phyloP scores from a whole-genome alignment of 495 filamentous ascomycete genomes.

The Trichoderma asperelloides region DNA sequence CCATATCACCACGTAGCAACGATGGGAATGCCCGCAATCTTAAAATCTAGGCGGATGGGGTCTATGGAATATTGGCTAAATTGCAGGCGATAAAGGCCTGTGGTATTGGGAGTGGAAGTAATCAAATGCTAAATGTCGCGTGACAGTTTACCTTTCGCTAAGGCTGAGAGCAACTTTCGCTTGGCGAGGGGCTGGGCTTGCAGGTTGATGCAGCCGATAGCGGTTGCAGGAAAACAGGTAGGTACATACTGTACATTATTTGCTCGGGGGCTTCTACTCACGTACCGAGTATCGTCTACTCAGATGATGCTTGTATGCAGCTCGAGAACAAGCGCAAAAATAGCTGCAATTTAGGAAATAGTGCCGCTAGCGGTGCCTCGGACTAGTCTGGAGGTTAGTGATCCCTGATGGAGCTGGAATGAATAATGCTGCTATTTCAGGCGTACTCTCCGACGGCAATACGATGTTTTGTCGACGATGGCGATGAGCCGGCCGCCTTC shows the following conservation, averaged over 20 bases:
- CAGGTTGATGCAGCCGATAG: not conserved
- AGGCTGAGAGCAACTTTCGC: not conserved
- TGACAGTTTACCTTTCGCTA: not conserved
- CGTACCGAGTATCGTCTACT: too few relatives aligned
- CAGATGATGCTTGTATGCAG: too few relatives aligned
- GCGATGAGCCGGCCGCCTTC: not conserved
- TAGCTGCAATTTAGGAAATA: too few relatives aligned
- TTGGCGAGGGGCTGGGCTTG: not conserved
- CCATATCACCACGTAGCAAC: not conserved
- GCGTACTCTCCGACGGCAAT: not conserved
- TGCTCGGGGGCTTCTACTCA: too few relatives aligned
- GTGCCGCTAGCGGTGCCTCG: too few relatives aligned
- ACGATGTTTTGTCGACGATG: not conserved
- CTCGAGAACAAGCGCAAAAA: too few relatives aligned
- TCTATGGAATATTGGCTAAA: not conserved
- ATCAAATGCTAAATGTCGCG: not conserved
- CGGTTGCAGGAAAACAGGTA: too few relatives aligned
- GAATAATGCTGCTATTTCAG: not conserved
- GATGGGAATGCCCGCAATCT: not conserved
- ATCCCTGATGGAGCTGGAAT: not conserved
- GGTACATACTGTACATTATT: too few relatives aligned
- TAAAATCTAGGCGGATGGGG: not conserved
- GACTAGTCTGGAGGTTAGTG: too few relatives aligned
- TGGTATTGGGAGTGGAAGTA: not conserved
- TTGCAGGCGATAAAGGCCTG: not conserved